Evolutionary conservation across 352 stramenopile genomes (phyloP).

Genomic region (Globisporangium perplexum): DNA sequence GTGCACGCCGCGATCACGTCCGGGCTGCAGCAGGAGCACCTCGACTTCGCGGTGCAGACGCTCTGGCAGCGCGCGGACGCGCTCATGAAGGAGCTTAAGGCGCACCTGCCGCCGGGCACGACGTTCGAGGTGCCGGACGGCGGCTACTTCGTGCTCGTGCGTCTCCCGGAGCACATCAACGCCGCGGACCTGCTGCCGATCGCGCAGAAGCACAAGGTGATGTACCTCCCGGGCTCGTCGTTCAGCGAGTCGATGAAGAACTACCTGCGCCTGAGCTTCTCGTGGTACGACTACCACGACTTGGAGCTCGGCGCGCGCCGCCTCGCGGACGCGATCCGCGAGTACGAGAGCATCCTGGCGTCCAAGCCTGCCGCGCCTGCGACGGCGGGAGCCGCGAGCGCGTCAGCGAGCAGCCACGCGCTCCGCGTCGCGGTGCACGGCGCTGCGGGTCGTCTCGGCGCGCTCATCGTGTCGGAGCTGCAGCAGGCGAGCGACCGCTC

Average conservation of each 20-base stretch:
- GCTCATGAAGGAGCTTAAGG: slow-evolving; percentile 74
- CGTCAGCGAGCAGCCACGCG: slow-evolving; percentile 17
- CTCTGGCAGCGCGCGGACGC: slow-evolving; percentile 70
- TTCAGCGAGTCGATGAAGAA: slow-evolving; percentile 87
- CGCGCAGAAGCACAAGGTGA: slow-evolving; percentile 85
- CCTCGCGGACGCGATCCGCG: slow-evolving; percentile 59
- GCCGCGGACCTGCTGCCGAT: slow-evolving; percentile 68
- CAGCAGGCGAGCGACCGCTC: slow-evolving; percentile 39
- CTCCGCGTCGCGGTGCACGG: slow-evolving; percentile 70
- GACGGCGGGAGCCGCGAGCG: slow-evolving; percentile 4
- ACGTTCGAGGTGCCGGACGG: slow-evolving; percentile 80
- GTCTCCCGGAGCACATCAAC: slow-evolving; percentile 71
- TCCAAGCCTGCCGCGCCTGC: slow-evolving; percentile 21
- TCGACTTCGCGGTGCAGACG: slow-evolving; percentile 68
- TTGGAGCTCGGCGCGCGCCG: slow-evolving; percentile 71
- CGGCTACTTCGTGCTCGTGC: slow-evolving; percentile 88
- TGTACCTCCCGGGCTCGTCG: slow-evolving; percentile 75
- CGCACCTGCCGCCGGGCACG: slow-evolving; percentile 37
- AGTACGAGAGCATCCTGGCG: slow-evolving; percentile 46
- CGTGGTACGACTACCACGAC: slow-evolving; percentile 81
- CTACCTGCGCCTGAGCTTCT: slow-evolving; percentile 84
- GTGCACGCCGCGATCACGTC: slow-evolving; percentile 68
- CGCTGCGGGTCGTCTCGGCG: slow-evolving; percentile 56
- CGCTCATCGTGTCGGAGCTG: slow-evolving; percentile 66
- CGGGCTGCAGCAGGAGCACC: slow-evolving; percentile 66